Evolutionary conservation across 805 yeast species (phyloP), one percentile per base, ranked within the genome.

Genomic region (Candida montana): DNA sequence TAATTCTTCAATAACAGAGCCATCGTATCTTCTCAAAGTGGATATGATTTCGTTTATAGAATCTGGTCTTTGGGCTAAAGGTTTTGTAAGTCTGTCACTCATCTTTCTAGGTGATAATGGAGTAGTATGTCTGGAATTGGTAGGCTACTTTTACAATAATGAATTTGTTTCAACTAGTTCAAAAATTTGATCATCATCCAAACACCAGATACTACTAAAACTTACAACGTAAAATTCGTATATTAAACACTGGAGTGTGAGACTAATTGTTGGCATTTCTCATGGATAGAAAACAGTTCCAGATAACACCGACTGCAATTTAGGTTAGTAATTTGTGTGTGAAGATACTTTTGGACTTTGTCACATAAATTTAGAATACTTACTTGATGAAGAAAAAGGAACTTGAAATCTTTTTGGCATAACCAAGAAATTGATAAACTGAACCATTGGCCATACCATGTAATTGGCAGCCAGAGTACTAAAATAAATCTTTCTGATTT

Each of bases 241-340:
- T 18, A 23, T 15, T 7, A 5, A 13, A 19, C n/a, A 9, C 8
- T 17, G n/a, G n/a, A n/a, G 7, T 10, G 17, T n/a, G 26, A 15
- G 8, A 10, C 33, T 31, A 52, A 35, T 56, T 57, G 1, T 71
- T 63, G 4, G 87, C 81, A 52, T 87, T 87, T 54, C 85, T 71
- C 74, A 86, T 78, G 0, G 95, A 88, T 37, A 91, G 66, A 65
- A 84, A 90, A 40, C 96, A 89, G 58, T 93, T 91, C 98, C 99
- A 91, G 29, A 91, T 65, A 16, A 91, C 95, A 23, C 95, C 91
- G 6, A 93, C 69, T 16, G 17, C 3, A 23, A 17, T 20, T 5
- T 34, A n/a, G n/a, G 53, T 50, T 50, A 48, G 54, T 50, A 38
- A 28, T 13, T 8, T 18, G 13, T 12, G 10, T 7, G 7, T 23